Conservation (phyloP, 352 stramenopile genomes). For the Phytopythium sindhum region DNA sequence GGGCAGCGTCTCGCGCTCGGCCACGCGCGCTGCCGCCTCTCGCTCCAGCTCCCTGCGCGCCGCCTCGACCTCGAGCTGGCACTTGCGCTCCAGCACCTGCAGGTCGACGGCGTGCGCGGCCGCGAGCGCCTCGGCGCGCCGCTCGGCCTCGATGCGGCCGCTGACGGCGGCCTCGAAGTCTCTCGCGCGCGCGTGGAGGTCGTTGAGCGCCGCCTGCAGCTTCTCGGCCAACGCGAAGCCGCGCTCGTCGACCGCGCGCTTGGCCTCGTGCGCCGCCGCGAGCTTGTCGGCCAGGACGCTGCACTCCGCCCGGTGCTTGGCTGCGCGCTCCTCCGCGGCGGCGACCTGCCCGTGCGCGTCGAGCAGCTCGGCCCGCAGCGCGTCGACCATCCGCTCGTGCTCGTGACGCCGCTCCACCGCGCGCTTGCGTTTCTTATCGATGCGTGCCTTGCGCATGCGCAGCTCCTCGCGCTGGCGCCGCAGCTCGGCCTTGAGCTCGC, state of each 20-base stretch:
- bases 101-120: constrained; percentile 46
- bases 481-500: constrained; percentile 69
- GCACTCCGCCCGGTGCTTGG: constrained; percentile 23
- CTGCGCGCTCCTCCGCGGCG: constrained; percentile 11
- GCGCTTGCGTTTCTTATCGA: constrained; percentile 73
- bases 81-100: constrained; percentile 59
- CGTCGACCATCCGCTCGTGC: constrained; percentile 45
- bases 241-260: constrained; percentile 38
- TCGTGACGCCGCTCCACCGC: constrained; percentile 59
- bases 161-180: constrained; percentile 57
- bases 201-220: constrained; percentile 54
- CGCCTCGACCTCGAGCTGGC: constrained; percentile 44
- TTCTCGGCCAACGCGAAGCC: constrained; percentile 52
- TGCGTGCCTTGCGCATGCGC: constrained; percentile 58
- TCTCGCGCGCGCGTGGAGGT: constrained; percentile 67
- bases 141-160: constrained; percentile 41
- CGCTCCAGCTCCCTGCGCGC: constrained; percentile 31
- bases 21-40: constrained; percentile 34
- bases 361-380: constrained; percentile 34
- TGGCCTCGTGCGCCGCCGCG: constrained; percentile 28
- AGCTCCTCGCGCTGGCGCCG: constrained; percentile 54
- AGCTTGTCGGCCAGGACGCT: constrained; percentile 17
- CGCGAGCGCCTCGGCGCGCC: constrained; percentile 42
- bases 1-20: constrained; percentile 54
- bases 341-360: constrained; percentile 14